These are phyloP conservation scores for Cystobasidium pallidum DNA, from an alignment of 1,284 basidiomycete genomes.

Conservation along the genomic window DNA sequence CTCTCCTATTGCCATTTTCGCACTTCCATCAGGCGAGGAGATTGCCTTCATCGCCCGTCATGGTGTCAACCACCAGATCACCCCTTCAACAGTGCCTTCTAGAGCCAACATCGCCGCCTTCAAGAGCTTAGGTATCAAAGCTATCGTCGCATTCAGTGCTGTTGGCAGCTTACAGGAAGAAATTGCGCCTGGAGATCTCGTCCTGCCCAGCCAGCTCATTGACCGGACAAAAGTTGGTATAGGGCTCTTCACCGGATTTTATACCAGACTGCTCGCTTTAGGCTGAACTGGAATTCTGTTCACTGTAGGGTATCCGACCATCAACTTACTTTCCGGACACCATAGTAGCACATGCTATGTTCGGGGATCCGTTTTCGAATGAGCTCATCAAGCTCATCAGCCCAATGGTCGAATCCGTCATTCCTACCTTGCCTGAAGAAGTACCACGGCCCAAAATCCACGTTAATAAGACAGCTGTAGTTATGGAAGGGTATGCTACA, in stretches of 20 bases:
- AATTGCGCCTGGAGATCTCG: slow-evolving; percentile 74
- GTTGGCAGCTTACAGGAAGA: slow-evolving; percentile 96
- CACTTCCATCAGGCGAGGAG: slow-evolving; percentile 71
- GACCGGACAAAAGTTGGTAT: slow-evolving; percentile 74
- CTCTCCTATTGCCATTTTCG: slow-evolving; percentile 84
- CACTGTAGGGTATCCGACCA: slow-evolving; percentile 71
- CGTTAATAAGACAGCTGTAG: slow-evolving; percentile 81
- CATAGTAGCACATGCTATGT: slow-evolving; percentile 88
- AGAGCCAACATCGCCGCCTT: slow-evolving; percentile 95
- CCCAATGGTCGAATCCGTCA: slow-evolving; percentile 66
- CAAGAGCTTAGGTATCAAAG: slow-evolving; percentile 85
- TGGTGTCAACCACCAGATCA: slow-evolving; percentile 71
- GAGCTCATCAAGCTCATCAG: slow-evolving; percentile 73
- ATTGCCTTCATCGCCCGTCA: slow-evolving; percentile 93
- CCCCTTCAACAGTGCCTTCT: slow-evolving; percentile 75
- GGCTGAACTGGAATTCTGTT: not conserved
- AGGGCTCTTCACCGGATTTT: not conserved
- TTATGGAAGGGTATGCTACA: slow-evolving; percentile 95
- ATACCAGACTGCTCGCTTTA: not conserved
- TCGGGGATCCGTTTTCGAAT: slow-evolving; percentile 84
- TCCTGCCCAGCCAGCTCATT: slow-evolving; percentile 89
- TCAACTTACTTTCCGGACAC: slow-evolving; percentile 83
- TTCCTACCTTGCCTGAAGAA: slow-evolving; percentile 63
- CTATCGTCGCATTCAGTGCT: slow-evolving; percentile 90
- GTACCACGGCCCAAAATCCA: slow-evolving; percentile 66